A percentile compares a stretch with the other conserved stretches of the same genome.
phyloP scores from a whole-genome alignment of 169 alveolate genomes.

The Cryptosporidium ryanae region DNA sequence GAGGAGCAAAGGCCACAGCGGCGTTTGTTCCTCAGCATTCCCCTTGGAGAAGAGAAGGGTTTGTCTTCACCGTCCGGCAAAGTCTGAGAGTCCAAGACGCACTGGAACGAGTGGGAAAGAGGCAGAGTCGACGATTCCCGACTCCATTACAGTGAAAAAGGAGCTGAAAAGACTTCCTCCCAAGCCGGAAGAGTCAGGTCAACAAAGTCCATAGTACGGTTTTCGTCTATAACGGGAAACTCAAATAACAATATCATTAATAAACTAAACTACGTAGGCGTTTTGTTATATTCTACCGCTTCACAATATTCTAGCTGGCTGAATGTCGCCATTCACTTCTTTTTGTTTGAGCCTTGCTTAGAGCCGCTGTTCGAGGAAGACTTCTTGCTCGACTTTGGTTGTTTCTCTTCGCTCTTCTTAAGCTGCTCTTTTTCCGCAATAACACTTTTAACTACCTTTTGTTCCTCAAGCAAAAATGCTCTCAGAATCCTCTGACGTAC shows the following conservation, averaged over 20 bases:
- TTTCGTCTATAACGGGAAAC: too few relatives aligned
- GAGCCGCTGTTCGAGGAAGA: conserved; percentile 13
- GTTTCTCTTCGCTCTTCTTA: conserved; percentile 79
- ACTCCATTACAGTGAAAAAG: conserved; percentile 1
- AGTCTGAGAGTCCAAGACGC: conserved; percentile 8
- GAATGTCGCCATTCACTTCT: conserved; percentile 8
- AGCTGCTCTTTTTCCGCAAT: conserved; percentile 82
- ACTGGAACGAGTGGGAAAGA: not conserved
- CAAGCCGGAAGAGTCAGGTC: not conserved
- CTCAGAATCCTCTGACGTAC: conserved; percentile 87
- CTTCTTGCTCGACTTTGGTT: conserved; percentile 78
- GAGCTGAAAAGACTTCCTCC: conserved; percentile 52
- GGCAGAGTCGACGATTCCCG: conserved; percentile 16
- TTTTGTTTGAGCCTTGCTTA: conserved; percentile 16
- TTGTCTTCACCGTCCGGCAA: conserved; percentile 15
- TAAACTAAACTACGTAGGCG: not conserved
- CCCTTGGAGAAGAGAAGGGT: conserved; percentile 41
- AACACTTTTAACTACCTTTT: conserved; percentile 87
- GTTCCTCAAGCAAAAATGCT: conserved; percentile 92
- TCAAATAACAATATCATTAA: not conserved
- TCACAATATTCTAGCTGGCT: too few relatives aligned
- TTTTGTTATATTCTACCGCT: too few relatives aligned
- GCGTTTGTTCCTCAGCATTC: not conserved
- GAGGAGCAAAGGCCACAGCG: not conserved
- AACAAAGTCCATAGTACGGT: not conserved